Conservation (phyloP, 805 yeast genomes). For the Candida xyloterini region DNA sequence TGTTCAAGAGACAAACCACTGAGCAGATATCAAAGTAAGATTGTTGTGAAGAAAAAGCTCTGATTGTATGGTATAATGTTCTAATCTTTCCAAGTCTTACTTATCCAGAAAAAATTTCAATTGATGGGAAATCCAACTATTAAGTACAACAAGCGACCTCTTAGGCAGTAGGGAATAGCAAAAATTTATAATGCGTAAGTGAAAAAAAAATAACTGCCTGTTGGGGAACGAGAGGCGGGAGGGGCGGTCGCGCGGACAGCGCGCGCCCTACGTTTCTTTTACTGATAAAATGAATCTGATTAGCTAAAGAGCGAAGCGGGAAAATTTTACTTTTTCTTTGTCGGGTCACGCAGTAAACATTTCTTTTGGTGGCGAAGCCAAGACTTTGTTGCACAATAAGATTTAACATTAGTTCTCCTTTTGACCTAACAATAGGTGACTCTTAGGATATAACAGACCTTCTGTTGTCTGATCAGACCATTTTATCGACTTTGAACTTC, state of each 20-base stretch:
- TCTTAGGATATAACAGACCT: too few relatives aligned
- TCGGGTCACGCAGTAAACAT: slow-evolving; percentile 1
- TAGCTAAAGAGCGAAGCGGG: slow-evolving; percentile 1
- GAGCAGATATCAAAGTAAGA: not conserved
- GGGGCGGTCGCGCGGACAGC: slow-evolving; percentile 2
- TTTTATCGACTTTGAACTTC: too few relatives aligned
- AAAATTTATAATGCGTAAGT: slow-evolving; percentile 5
- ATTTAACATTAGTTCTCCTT: too few relatives aligned
- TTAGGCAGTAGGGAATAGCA: slow-evolving; percentile 1
- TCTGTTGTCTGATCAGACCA: too few relatives aligned
- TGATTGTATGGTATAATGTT: slow-evolving; percentile 3
- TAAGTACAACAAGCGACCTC: slow-evolving; percentile 1
- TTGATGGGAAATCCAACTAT: slow-evolving; percentile 6
- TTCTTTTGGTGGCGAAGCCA: slow-evolving; percentile 1
- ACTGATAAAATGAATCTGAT: not conserved
- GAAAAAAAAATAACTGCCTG: not conserved
- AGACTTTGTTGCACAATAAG: too few relatives aligned
- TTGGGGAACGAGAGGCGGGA: slow-evolving; percentile 1
- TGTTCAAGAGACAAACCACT: not conserved
- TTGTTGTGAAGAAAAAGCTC: not conserved
- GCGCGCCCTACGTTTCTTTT: slow-evolving; percentile 9
- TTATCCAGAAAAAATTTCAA: slow-evolving; percentile 11
- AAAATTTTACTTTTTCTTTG: not conserved
- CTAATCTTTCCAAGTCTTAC: slow-evolving; percentile 4
- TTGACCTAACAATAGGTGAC: too few relatives aligned